Base-by-base conservation (phyloP, 345 rosid genomes). In the Gossypium anomalum region DNA sequence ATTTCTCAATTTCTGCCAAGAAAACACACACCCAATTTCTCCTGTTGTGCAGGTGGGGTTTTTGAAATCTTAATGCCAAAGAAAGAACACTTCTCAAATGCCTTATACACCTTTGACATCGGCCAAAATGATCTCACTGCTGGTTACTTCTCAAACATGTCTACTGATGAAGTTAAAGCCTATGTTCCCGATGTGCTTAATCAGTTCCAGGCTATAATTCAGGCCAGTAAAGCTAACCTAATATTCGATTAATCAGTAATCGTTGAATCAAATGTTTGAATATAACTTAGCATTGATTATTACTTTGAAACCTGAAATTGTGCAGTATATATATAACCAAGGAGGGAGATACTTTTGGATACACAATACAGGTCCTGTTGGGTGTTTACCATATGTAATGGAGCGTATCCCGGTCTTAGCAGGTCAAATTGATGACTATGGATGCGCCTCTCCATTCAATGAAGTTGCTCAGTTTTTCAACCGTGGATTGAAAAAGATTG, bases 281-380 rank as follows among this genome's bases (percentile, higher is more conserved):
- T 29, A 61, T 20, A 20, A 27, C 15, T 60, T 25, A 27, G 20
- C 60, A 17, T 56, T 56, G 60, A 11, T 56, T 56, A 56, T 53
- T 56, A 7, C 60, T n/a, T 56, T 19, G 60, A 22, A 56, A 19
- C 9, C 2, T 19, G 25, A n/a, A 19, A 2, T 19, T 56, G 19
- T 56, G 60, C 60, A 56, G 60, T 27, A 82, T 20, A 73, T 86
- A 51, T 90, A 90, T 71, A 80, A 60, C 45, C 83, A 78, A 82
- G 96, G 96, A 70, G 97, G 93, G 29, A 87, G 94, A 71, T 79
- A 83, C 53, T 92, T 94, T 52, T 92, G 92, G 94, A 81, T 92
- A 52, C 98, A 90, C 78, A 93, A 88, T 70, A 89, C 97, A 5
- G 96, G 87, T 17, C 97, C 96, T 4, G 71, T 89, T 2, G 97